Base-by-base conservation (phyloP, 2,329 filamentous ascomycete genomes). In the Trichoderma hamatum region DNA sequence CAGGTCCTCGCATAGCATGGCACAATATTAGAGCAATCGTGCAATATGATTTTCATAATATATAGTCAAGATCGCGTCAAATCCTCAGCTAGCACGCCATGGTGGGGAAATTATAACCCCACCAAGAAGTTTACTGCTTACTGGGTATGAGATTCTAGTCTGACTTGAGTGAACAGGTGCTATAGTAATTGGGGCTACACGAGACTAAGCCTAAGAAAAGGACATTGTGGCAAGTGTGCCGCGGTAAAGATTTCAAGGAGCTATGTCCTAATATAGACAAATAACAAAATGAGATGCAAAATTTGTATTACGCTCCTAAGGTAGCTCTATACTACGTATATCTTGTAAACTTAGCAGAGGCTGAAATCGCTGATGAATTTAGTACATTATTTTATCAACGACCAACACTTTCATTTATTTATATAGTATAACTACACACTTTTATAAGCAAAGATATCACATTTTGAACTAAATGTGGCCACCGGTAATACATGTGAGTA, bases 21-120 rank as follows among this genome's bases (percentile, higher is more conserved):
- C 3, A 60, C 5, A 52, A 39, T 21, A 2, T 36, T 16, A 21
- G 5, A 11, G 19, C 16, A 6, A 36, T 67, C 28, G 49, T 69
- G 64, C 55, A 60, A 59, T 67, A 19, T 7, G 28, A 16, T 21
- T 36, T 52, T 59, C 21, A 43, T 55, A 21, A 67, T 52, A 34
- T 9, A 16, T 5, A 30, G 30, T 16, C 21, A 36, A 52, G 28
- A 67, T 67, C 55, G 32, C 64, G 64, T 60, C 64, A 67, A 51
- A 39, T 43, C 21, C 43, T 43, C 21, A 60, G 21, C 26, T 26
- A 60, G 54, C 64, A 67, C 64, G 64, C 55, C 55, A 67, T 67
- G 28, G 64, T 51, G 64, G 64, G 39, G 55, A 59, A 67, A 11
- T 6, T 16, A 54, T 24, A 11, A 43, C 61, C 61, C 61, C 61